A percentile compares a stretch with the other conserved stretches of the same genome.
These are phyloP conservation scores for Thecaphora frezii DNA, from an alignment of 1,284 basidiomycete species.

Conservation along the genomic window DNA sequence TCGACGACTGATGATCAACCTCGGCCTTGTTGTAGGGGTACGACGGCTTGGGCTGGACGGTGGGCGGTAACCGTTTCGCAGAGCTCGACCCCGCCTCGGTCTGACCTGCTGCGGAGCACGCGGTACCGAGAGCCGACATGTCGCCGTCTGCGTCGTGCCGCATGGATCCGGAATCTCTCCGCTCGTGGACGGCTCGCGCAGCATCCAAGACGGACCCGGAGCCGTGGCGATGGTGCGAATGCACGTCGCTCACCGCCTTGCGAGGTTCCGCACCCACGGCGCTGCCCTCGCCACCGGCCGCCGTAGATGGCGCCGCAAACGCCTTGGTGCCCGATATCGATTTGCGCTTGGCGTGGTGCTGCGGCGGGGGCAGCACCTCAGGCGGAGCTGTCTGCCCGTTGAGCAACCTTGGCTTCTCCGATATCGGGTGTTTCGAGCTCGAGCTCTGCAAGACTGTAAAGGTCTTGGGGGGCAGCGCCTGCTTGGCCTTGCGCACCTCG, in stretches of 20 bases:
- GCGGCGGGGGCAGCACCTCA: conserved; percentile 20
- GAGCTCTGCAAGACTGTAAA: conserved; percentile 55
- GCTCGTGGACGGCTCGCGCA: too few species aligned
- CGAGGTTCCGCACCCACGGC: conserved; percentile 15
- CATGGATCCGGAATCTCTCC: too few species aligned
- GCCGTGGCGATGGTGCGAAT: conserved; percentile 21
- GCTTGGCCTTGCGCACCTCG: conserved; percentile 49
- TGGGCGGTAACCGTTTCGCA: too few species aligned
- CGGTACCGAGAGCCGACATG: too few species aligned
- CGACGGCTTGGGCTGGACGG: conserved; percentile 45
- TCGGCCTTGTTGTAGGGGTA: conserved; percentile 35
- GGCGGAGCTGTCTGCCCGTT: conserved; percentile 45
- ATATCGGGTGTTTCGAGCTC: conserved; percentile 18
- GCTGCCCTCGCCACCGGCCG: conserved; percentile 4
- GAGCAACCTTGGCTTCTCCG: conserved; percentile 39
- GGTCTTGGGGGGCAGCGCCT: conserved; percentile 55
- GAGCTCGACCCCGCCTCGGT: too few species aligned
- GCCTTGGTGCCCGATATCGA: conserved; percentile 38
- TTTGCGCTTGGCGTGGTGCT: conserved; percentile 36
- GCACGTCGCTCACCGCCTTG: conserved; percentile 8
- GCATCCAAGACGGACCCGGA: conserved; percentile 2
- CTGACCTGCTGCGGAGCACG: too few species aligned
- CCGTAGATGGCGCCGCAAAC: conserved; percentile 5
- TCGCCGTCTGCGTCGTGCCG: too few species aligned
- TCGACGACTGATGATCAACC: conserved; percentile 10